Evolutionary conservation across 257 asterid species (phyloP).

Genomic region (Salvia miltiorrhiza): DNA sequence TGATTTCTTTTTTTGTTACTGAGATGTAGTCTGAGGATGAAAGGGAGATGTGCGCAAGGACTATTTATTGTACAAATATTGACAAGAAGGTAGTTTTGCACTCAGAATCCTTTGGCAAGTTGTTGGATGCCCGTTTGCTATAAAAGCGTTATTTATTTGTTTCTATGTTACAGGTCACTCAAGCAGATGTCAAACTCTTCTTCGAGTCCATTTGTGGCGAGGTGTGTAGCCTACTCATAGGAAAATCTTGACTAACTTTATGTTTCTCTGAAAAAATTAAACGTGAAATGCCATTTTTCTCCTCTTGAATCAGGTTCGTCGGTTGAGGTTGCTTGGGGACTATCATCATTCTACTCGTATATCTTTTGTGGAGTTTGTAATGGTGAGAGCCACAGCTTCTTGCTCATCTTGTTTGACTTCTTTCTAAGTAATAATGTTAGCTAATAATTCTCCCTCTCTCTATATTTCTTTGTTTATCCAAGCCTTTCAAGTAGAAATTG

Average conservation of each 20-base stretch:
- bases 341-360: slow-evolving; percentile 88
- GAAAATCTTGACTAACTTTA: background rate
- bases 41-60: slow-evolving; percentile 84
- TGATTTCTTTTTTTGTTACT: slow-evolving; percentile 17
- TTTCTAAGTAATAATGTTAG: background rate
- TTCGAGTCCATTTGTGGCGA: slow-evolving; percentile 66
- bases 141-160: slow-evolving; percentile 1
- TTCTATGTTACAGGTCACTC: slow-evolving; percentile 48
- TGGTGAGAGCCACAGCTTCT: slow-evolving; percentile 53
- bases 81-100: slow-evolving; percentile 57
- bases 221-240: slow-evolving; percentile 32
- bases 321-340: slow-evolving; percentile 97
- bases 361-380: slow-evolving; percentile 90
- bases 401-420: slow-evolving; percentile 15
- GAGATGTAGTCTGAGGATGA: slow-evolving; percentile 69
- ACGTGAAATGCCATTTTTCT: background rate
- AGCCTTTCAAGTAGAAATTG: background rate
- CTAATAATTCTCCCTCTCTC: background rate
- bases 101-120: slow-evolving; percentile 1
- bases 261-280: background rate
- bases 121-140: background rate
- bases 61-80: slow-evolving; percentile 74
- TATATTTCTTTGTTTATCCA: background rate
- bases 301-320: slow-evolving; percentile 62
- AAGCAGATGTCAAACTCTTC: slow-evolving; percentile 66